A percentile compares a stretch with the other conserved stretches of the same genome.
phyloP scores from a whole-genome alignment of 331 rosid genomes.

The Acacia pycnantha region DNA sequence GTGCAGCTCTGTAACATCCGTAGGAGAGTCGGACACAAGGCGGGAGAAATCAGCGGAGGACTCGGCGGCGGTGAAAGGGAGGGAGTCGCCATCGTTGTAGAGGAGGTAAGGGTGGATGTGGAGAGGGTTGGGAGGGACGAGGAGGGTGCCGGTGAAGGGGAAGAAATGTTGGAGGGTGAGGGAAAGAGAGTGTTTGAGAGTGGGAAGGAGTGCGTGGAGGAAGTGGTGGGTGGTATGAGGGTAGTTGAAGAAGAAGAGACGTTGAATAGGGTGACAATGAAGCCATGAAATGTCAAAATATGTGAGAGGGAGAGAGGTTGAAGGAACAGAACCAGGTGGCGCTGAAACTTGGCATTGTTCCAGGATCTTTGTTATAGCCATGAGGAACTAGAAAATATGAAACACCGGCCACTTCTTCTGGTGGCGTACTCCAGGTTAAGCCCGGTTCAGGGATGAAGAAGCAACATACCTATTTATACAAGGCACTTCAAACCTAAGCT shows the following conservation, averaged over 20 bases:
- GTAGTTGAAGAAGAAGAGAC: background rate
- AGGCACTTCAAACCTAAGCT: too few species aligned
- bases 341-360: background rate
- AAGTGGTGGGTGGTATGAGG: background rate
- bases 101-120: background rate
- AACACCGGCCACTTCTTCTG: too few species aligned
- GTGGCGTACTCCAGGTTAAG: too few species aligned
- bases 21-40: background rate
- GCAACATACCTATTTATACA: too few species aligned
- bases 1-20: too few species aligned
- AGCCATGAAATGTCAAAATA: background rate
- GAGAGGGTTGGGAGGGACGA: background rate
- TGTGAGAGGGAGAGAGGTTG: background rate
- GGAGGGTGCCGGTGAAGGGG: background rate
- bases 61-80: background rate
- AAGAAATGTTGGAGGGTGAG: background rate
- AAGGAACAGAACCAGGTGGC: background rate
- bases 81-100: background rate
- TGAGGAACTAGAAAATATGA: too few species aligned
- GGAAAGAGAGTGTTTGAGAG: background rate
- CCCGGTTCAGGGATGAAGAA: too few species aligned
- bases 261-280: background rate
- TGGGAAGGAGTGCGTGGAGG: background rate
- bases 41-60: background rate
- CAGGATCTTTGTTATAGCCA: background rate